Base-by-base conservation (phyloP, 2,329 filamentous ascomycete species). In the Orbilia blumenaviensis region DNA sequence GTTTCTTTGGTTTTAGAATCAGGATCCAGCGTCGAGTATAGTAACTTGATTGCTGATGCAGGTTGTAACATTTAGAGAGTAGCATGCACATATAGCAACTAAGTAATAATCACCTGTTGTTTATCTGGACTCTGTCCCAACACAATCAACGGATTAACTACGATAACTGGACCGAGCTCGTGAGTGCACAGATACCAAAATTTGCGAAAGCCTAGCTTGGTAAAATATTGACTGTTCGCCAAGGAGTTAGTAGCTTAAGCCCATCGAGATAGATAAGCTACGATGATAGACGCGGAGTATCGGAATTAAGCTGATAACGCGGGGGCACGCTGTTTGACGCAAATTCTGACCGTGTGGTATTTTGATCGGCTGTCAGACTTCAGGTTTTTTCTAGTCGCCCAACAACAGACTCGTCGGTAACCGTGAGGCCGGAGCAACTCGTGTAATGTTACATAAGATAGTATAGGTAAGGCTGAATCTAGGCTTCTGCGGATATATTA, bases 391-490 rank as follows among this genome's bases (percentile, higher is more conserved):
- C 5, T 50, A 34, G 21, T 54, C 16, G 48, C 48, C n/a, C 21
- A n/a, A 18, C 2, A 21, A 54, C 48, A 34, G 23, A 50, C n/a
- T 16, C 23, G 8, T 54, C 9, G 46, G n/a, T 7, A 41, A 41
- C 38, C n/a, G 38, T 2, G 3, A 34, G 12, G 12, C 27, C 3
- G 7, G 6, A 36, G 7, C 7, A 2, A 27, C 9, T 27, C 27
- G 27, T 18, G 3, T 21, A 21, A 32, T 54, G 48, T 54, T 54
- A 54, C 48, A 34, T 34, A 34, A 36, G n/a, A n/a, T n/a, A n/a
- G n/a, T n/a, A n/a, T n/a, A n/a, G n/a, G n/a, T 36, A 54, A 27
- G 48, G 48, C 48, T 54, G 48, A 34, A 54, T 29, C 27, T n/a
- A 54, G 48, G 48, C 48, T 21, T 36, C 29, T 54, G 27, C n/a